These are phyloP conservation scores for Beverwykella pulmonaria DNA, from an alignment of 495 filamentous ascomycete genomes.

Conservation along the genomic window DNA sequence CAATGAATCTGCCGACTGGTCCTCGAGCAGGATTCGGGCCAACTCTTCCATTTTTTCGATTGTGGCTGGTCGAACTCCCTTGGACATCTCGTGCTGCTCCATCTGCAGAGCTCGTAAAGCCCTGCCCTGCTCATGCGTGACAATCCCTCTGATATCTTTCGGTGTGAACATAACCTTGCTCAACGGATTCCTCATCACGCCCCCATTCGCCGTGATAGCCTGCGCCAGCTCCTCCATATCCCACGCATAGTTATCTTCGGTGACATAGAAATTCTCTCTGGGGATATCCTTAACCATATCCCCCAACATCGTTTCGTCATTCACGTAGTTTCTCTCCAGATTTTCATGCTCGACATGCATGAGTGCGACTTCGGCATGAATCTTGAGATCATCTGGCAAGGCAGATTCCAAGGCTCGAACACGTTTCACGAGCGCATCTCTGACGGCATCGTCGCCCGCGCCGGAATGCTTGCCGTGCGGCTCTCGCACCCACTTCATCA, in stretches of 20 bases:
- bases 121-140: constrained; percentile 30
- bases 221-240: constrained; percentile 40
- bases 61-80: constrained; percentile 46
- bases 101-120: constrained; percentile 38
- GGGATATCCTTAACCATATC: constrained; percentile 41
- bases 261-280: constrained; percentile 38
- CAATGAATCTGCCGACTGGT: constrained; percentile 42
- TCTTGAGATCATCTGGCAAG: constrained; percentile 31
- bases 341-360: constrained; percentile 44
- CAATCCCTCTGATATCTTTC: constrained; percentile 38
- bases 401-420: constrained; percentile 31
- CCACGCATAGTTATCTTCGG: constrained; percentile 39
- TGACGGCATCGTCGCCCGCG: constrained; percentile 22
- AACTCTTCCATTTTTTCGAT: constrained; percentile 46
- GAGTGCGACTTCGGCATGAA: constrained; percentile 32
- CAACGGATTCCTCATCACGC: constrained; percentile 41
- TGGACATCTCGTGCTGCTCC: constrained; percentile 44
- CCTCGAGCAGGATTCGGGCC: constrained; percentile 41
- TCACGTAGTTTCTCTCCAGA: constrained; percentile 40
- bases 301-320: constrained; percentile 44
- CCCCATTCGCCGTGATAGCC: constrained; percentile 33
- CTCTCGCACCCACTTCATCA: constrained; percentile 30
- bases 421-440: constrained; percentile 37
- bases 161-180: constrained; percentile 40
- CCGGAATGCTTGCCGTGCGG: constrained; percentile 27